Evolutionary conservation across 176 grass and related monocot species (phyloP), one percentile per base, ranked within the genome.

Genomic region (Carex scoparia): DNA sequence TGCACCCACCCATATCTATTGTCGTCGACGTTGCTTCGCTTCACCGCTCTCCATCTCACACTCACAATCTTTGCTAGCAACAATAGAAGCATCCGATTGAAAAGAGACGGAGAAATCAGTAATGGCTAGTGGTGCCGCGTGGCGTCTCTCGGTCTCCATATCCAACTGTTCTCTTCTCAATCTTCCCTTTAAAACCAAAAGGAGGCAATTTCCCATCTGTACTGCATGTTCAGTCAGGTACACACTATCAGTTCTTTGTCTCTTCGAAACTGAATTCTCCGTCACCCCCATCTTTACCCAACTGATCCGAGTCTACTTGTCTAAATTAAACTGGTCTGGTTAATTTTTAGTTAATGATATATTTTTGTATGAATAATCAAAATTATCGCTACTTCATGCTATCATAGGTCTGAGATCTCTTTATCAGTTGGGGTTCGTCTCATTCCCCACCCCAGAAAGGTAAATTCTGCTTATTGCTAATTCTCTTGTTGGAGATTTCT

Each of bases 381-480:
- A 7, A 16, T 74, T 48, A 74, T 74, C 1, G 19, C n/a, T 23
- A 12, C 37, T 70, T n/a, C 8, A n/a, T 42, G 5, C 8, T 80
- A 57, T 84, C 86, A 66, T 70, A 94, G 93, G 88, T 59, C 87
- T 37, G 93, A 94, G 72, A 51, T 91, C 37, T 85, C 87, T 67
- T 74, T 94, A 15, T 90, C 93, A 65, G 84, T 94, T 68, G 93
- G 93, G 67, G 67, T 84, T 78, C 88, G 86, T 90, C 56, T 89
- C 40, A 92, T 92, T 55, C 93, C 93, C 60, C 90, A 94, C 49
- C 93, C 93, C 54, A 92, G 86, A 87, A 94, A 94, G 93, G 93
- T 94, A 82, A 12, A 56, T 63, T 5, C 3, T 59, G 18, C 31
- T 51, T 4, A 1, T 84, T 8, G 3, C 2, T 72, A 76, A 38